phyloP scores from a whole-genome alignment of 2,329 filamentous ascomycete genomes.

The Aspergillus sclerotialis region DNA sequence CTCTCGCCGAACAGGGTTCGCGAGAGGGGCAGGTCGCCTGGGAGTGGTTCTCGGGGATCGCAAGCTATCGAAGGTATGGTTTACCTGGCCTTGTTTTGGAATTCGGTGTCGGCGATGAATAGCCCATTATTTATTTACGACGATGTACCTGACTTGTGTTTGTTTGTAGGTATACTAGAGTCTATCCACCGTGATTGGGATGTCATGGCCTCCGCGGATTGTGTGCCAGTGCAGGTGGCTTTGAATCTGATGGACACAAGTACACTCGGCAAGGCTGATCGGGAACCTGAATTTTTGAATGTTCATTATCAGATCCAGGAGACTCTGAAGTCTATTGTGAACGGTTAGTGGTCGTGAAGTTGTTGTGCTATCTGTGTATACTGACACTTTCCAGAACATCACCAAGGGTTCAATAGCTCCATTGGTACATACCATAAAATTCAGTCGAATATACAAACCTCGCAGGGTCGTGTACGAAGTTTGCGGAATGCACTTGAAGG shows the following conservation, averaged over 20 bases:
- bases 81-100: conserved; percentile 2
- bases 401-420: conserved; percentile 98
- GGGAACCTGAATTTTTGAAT: conserved; percentile 75
- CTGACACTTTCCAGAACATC: conserved; percentile 59
- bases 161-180: conserved; percentile 55
- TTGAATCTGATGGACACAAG: conserved; percentile 89
- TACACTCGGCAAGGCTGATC: conserved; percentile 83
- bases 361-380: not conserved
- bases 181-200: conserved; percentile 87
- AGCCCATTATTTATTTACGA: not conserved
- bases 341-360: conserved; percentile 42
- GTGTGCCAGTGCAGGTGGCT: conserved; percentile 89
- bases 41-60: conserved; percentile 15
- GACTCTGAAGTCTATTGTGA: conserved; percentile 88
- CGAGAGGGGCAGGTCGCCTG: conserved; percentile 14
- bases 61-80: conserved; percentile 32
- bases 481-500: conserved; percentile 76
- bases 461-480: conserved; percentile 74
- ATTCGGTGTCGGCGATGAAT: not conserved
- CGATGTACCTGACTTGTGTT: conserved; percentile 4
- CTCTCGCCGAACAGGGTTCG: conserved; percentile 15
- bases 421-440: conserved; percentile 99
- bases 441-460: conserved; percentile 82
- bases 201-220: conserved; percentile 81
- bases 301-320: conserved; percentile 86